Base-by-base conservation (phyloP, 2,329 filamentous ascomycete genomes). In the Trichoderma polysporum region DNA sequence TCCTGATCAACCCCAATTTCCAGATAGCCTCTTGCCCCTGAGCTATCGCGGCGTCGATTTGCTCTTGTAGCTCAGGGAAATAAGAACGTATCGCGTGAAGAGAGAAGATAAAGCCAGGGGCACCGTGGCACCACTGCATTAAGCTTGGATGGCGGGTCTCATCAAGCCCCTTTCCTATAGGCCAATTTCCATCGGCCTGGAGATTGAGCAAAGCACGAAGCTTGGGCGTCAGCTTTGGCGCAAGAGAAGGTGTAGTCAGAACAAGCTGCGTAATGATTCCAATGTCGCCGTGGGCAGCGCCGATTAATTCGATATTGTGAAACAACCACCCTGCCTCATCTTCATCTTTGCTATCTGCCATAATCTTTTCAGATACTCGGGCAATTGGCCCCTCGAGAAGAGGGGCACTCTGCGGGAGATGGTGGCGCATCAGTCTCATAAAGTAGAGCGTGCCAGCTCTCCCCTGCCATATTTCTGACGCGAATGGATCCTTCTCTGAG, bases 181-280 rank as follows among this genome's bases (percentile, higher is more conserved):
- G 86, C 78, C 89, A 91, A 73, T 90, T 91, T 4, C 89, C 88
- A 68, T 83, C 85, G 61, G 81, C 82, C 73, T 92, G 90, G 69
- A 86, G 80, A 39, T 83, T 83, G 3, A 92, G 79, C 12, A 92
- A 73, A 10, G 81, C 80, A 1, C 81, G 79, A 4, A 92, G 74
- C 22, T 85, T 81, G 3, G 77, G 77, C 69, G 85, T 82, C 3
- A 91, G 77, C 54, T 82, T 80, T 1, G 81, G 75, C 1, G 88
- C 87, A 69, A 85, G 81, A 5, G 79, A 76, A 0, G 86, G 84
- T 65, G 84, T 82, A 2, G 87, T 87, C 25, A 85, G 79, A 1
- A 91, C 83, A 15, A 91, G 79, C 75, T 92, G 90, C n/a, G 86
- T 88, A 66, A 92, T 83, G 74, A 91, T 91, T 4, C 90, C 88